Base-by-base conservation (phyloP, 345 rosid genomes). In the Firmiana major region DNA sequence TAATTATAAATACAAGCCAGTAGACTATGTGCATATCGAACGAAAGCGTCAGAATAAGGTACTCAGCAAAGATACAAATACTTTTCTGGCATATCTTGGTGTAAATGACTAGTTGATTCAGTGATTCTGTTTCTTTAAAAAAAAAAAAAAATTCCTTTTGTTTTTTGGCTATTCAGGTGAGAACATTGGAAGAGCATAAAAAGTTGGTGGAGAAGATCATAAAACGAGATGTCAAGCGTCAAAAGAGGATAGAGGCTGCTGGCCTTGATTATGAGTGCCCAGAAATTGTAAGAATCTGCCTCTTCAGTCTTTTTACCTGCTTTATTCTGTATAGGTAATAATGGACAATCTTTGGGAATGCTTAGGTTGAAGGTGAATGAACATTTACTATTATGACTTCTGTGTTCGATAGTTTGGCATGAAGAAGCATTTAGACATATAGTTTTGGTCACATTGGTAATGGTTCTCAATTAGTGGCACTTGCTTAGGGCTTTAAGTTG, bases 231-330 rank as follows among this genome's bases (percentile, higher is more conserved):
- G 77, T 84, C 82, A 93, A 83, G 78, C 86, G 94, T 72, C 83
- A 84, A 55, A 91, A 86, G 87, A 92, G 66, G 82, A 92, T 96
- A 79, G 88, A 85, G 69, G 95, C 88, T 15, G 97, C 95, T 71
- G 97, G 97, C 64, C 85, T 96, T 74, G 95, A 91, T 31, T 95
- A 91, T 71, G 93, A 88, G 63, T 93, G 94, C 88, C 97, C 99
- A 0, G 91, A 86, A 80, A 89, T 96, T 64, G 98, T 96, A 90
- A 90, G 99, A 77, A 71, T 71, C 65, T 64, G 5, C 13, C 34
- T 45, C 40, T 51, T 0, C 38, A 15, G n/a, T 49, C 24, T 40
- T 17, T 17, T 24, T 54, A 13, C 21, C 49, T 13, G 22, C n/a
- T 55, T 45, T 7, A 9, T 34, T 48, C 17, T 71, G 31, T 53